Evolutionary conservation across 257 asterid genomes (phyloP).

Genomic region (Salvia hispanica): DNA sequence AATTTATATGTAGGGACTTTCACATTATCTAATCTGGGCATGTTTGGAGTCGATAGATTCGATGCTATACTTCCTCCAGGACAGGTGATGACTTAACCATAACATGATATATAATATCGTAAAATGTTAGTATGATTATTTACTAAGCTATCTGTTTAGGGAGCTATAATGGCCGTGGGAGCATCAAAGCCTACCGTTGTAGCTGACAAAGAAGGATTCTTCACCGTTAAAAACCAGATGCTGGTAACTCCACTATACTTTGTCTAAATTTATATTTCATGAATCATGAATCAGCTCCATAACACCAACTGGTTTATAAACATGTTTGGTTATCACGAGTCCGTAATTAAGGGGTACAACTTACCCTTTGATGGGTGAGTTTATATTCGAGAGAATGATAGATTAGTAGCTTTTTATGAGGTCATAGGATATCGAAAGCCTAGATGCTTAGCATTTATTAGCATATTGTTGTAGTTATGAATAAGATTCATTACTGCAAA

Average conservation of each 20-base stretch:
- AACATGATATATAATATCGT: too few relatives aligned
- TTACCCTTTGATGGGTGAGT: neutral
- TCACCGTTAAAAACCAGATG: slow-evolving; percentile 76
- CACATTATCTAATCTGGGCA: slow-evolving; percentile 83
- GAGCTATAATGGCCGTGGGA: slow-evolving; percentile 90
- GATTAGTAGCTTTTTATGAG: too few relatives aligned
- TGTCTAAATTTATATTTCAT: neutral
- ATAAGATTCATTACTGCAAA: neutral
- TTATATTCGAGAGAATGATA: too few relatives aligned
- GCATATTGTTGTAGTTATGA: neutral
- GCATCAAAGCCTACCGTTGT: slow-evolving; percentile 75
- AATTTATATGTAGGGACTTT: slow-evolving; percentile 62
- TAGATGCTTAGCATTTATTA: neutral
- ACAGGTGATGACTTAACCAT: slow-evolving; percentile 50
- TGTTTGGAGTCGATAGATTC: slow-evolving; percentile 93
- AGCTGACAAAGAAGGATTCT: slow-evolving; percentile 68
- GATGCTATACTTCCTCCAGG: slow-evolving; percentile 98
- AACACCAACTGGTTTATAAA: neutral
- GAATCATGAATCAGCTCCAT: too few relatives aligned
- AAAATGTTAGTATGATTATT: neutral
- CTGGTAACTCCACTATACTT: slow-evolving; percentile 48
- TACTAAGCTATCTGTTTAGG: slow-evolving; percentile 36
- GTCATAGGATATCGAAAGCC: neutral
- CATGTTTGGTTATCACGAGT: neutral
- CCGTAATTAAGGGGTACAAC: neutral